A percentile compares a stretch with the other conserved stretches of the same genome.
Conservation (phyloP, 495 filamentous ascomycete genomes). For the Penicillium maclennaniae region DNA sequence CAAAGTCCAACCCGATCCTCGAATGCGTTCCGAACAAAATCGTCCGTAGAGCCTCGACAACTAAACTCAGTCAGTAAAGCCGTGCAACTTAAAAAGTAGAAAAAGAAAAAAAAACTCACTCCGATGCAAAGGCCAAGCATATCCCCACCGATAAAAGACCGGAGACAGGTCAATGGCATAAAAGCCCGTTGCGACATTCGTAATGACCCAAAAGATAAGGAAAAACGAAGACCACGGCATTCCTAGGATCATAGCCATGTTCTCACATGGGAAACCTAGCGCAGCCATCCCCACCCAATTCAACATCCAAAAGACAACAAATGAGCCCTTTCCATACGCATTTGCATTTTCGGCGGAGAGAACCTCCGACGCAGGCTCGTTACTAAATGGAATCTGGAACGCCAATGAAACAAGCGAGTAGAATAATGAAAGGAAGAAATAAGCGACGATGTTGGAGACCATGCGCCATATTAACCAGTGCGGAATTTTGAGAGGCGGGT, state of each 20-base stretch:
- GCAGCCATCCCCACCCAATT: constrained; percentile 69
- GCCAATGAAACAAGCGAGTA: constrained; percentile 65
- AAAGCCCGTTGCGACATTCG: constrained; percentile 63
- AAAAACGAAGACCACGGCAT: constrained; percentile 65
- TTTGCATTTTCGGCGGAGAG: constrained; percentile 46
- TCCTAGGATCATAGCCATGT: constrained; percentile 66
- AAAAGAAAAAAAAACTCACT: constrained; percentile 30
- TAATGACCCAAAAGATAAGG: constrained; percentile 75
- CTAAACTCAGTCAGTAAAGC: constrained; percentile 25
- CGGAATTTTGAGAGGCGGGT: constrained; percentile 56
- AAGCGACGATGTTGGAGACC: constrained; percentile 55
- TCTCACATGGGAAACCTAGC: constrained; percentile 66
- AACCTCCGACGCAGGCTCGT: constrained; percentile 39
- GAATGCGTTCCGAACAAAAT: constrained; percentile 63
- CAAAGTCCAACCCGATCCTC: constrained; percentile 62
- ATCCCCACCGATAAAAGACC: constrained; percentile 63
- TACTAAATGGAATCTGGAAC: constrained; percentile 61
- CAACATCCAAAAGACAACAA: constrained; percentile 71
- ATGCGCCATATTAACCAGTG: constrained; percentile 63
- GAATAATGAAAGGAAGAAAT: constrained; percentile 63
- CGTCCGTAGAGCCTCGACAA: constrained; percentile 60
- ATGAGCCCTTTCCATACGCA: constrained; percentile 57
- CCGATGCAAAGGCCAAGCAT: constrained; percentile 69
- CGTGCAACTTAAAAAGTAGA: not conserved
- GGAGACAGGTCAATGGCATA: constrained; percentile 58